phyloP scores from a whole-genome alignment of 495 filamentous ascomycete species.

The Penicillium coffeae region DNA sequence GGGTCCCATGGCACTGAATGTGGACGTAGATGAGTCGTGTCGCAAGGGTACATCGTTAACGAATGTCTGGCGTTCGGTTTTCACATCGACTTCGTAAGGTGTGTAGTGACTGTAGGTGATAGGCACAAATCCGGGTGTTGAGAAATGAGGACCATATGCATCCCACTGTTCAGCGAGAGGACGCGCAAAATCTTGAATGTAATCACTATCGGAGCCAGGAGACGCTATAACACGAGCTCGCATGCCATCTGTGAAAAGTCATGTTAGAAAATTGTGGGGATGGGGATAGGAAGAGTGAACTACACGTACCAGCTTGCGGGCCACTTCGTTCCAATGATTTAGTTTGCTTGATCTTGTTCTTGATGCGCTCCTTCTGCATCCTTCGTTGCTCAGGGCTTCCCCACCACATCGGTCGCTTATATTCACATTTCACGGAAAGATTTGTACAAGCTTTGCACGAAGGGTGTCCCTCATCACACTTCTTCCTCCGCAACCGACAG shows the following conservation, averaged over 20 bases:
- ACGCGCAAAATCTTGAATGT: not conserved
- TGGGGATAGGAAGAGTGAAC: too few species aligned
- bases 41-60: slow-evolving; percentile 84
- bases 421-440: slow-evolving; percentile 83
- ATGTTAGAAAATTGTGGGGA: not conserved
- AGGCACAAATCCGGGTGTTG: slow-evolving; percentile 33
- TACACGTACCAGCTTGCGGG: not conserved
- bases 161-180: slow-evolving; percentile 46
- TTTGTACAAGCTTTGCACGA: slow-evolving; percentile 86
- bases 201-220: not conserved
- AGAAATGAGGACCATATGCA: slow-evolving; percentile 52
- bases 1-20: slow-evolving; percentile 81
- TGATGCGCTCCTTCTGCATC: slow-evolving; percentile 89
- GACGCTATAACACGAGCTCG: not conserved
- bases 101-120: slow-evolving; percentile 44
- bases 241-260: slow-evolving; percentile 6
- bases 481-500: slow-evolving; percentile 91
- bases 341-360: slow-evolving; percentile 94
- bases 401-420: slow-evolving; percentile 97
- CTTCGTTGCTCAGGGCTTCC: slow-evolving; percentile 80
- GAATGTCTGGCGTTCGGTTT: slow-evolving; percentile 91
- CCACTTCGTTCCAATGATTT: slow-evolving; percentile 82
- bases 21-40: slow-evolving; percentile 77
- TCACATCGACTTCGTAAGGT: slow-evolving; percentile 92
- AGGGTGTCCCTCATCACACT: slow-evolving; percentile 92